Evolutionary conservation across 495 filamentous ascomycete species (phyloP).

Genomic region (Barbatosphaeria neglecta): DNA sequence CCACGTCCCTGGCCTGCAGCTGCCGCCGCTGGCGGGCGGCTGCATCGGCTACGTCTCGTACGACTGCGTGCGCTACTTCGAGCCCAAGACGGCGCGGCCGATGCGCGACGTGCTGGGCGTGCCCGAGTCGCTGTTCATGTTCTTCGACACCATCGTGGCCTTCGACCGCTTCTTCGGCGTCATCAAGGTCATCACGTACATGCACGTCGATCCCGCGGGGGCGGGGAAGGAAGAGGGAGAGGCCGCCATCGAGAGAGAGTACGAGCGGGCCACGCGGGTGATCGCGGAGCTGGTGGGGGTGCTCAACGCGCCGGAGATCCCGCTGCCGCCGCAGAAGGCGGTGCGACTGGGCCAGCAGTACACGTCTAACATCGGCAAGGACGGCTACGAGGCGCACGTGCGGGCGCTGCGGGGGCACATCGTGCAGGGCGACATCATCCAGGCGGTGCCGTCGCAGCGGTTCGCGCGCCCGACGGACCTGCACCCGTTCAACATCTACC

Average conservation of each 20-base stretch:
- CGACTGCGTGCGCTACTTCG: constrained; percentile 94
- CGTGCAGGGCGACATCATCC: constrained; percentile 83
- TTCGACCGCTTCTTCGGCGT: constrained; percentile 91
- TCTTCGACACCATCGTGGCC: constrained; percentile 89
- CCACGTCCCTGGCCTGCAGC: constrained; percentile 61
- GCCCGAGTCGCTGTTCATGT: constrained; percentile 93
- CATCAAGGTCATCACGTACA: constrained; percentile 85
- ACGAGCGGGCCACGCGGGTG: constrained; percentile 48
- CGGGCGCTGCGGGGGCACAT: constrained; percentile 76
- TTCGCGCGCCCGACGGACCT: constrained; percentile 79
- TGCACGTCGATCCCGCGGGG: no score
- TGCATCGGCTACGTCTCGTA: constrained; percentile 96
- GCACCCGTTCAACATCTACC: constrained; percentile 98
- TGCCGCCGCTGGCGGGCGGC: constrained; percentile 80
- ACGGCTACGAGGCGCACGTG: constrained; percentile 83
- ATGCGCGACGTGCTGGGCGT: constrained; percentile 81
- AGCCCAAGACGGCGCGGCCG: constrained; percentile 77
- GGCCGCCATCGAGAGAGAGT: constrained; percentile 38
- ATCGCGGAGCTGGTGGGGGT: constrained; percentile 56
- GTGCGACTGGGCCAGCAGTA: constrained; percentile 65
- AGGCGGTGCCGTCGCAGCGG: constrained; percentile 89
- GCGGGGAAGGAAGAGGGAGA: constrained; percentile 27
- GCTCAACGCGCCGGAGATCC: constrained; percentile 59
- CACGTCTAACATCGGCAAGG: constrained; percentile 83
- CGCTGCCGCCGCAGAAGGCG: constrained; percentile 63